Conservation (phyloP, 305 asterid genomes). For the Ilex paraguariensis region DNA sequence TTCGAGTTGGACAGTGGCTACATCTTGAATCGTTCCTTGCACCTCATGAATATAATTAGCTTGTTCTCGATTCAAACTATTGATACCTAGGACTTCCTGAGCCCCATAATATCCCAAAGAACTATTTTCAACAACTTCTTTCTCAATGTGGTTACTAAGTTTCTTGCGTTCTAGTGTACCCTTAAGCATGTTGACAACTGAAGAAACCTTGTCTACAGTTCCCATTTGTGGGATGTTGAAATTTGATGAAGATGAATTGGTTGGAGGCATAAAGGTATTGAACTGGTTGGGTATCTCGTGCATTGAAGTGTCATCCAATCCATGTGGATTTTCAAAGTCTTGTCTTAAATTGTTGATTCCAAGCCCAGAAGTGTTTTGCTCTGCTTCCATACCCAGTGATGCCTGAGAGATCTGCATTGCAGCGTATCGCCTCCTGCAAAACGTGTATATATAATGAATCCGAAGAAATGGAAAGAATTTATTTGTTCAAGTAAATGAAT, state of each 20-base stretch:
- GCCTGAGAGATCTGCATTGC: constrained; percentile 69
- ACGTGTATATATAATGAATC: not conserved
- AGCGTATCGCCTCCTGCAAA: constrained; percentile 74
- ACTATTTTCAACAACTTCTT: constrained; percentile 35
- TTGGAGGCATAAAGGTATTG: constrained; percentile 54
- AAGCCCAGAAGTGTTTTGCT: constrained; percentile 35
- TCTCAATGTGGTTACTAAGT: constrained; percentile 27
- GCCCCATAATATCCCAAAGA: constrained; percentile 39
- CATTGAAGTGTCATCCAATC: constrained; percentile 22
- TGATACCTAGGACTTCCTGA: constrained; percentile 23
- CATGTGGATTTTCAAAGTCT: constrained; percentile 28
- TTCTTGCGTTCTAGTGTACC: constrained; percentile 75
- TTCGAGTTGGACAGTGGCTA: constrained; percentile 24
- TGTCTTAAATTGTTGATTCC: constrained; percentile 39
- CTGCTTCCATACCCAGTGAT: constrained; percentile 47
- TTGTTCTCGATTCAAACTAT: constrained; percentile 31
- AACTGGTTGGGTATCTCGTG: constrained; percentile 35
- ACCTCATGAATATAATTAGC: constrained; percentile 31
- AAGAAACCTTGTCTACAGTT: constrained; percentile 55
- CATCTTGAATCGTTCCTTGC: constrained; percentile 38
- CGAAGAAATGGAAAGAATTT: not conserved
- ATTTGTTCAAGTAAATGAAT: too few species aligned
- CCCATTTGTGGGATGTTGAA: constrained; percentile 49
- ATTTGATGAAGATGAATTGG: constrained; percentile 65
- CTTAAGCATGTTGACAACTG: constrained; percentile 88